phyloP scores from a whole-genome alignment of 345 rosid species.

The Eucalyptus cloeziana region DNA sequence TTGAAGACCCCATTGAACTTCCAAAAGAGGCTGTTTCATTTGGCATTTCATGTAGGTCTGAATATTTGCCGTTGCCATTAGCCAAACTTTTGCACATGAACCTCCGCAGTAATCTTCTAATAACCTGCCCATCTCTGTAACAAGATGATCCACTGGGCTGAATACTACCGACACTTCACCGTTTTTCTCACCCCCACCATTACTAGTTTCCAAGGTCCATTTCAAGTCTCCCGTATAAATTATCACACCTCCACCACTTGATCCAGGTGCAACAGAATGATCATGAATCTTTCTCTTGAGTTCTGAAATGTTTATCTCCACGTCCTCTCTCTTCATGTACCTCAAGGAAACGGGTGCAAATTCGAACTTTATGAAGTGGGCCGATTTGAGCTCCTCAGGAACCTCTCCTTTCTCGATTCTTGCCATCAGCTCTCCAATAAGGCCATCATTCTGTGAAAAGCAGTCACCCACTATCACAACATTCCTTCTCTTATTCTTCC shows the following conservation, averaged over 20 bases:
- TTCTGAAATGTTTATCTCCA: conserved; percentile 39
- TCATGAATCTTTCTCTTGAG: conserved; percentile 55
- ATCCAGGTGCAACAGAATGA: conserved; percentile 8
- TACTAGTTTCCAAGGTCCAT: conserved; percentile 40
- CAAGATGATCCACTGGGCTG: conserved; percentile 50
- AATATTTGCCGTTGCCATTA: conserved; percentile 61
- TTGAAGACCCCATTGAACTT: conserved; percentile 72
- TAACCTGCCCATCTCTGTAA: conserved; percentile 53
- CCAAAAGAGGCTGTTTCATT: conserved; percentile 77
- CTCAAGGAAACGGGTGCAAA: conserved; percentile 52
- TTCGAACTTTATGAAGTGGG: conserved; percentile 54
- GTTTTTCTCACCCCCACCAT: neutral
- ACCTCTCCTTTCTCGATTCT: conserved; percentile 67
- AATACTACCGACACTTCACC: neutral
- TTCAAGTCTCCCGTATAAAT: conserved; percentile 73
- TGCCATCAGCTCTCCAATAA: conserved; percentile 38
- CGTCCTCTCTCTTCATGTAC: conserved; percentile 60
- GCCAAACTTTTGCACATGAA: conserved; percentile 38
- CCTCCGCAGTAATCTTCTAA: conserved; percentile 16
- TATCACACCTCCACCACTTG: conserved; percentile 55
- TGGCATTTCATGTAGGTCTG: conserved; percentile 80
- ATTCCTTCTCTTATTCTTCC: conserved; percentile 50
- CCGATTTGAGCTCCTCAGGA: conserved; percentile 49
- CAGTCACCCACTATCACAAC: conserved; percentile 71
- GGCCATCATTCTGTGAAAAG: conserved; percentile 38